Evolutionary conservation across 192 early-diverging fungal genomes (phyloP), one percentile per base, ranked within the genome.

Genomic region (Entophlyctis helioformis): DNA sequence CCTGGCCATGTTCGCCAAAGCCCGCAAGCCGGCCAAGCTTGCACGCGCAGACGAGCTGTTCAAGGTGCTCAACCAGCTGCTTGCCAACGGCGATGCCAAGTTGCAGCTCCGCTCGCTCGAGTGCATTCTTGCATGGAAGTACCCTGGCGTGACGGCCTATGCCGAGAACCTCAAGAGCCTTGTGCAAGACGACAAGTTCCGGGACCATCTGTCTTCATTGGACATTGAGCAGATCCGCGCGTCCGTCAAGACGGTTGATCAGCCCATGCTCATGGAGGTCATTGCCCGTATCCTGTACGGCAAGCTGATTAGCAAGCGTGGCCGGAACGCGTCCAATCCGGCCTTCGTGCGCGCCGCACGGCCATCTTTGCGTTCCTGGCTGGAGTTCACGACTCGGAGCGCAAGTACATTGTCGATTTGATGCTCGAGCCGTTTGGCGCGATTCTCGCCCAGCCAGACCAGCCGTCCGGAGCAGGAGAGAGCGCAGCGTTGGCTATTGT

Each of bases 261-360:
- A 84, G 26, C 66, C 67, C 15, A 72, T 74, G 16, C 47, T 91
- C 13, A 75, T 92, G 68, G 75, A 81, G 2, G 60, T 90, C 18
- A 53, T 92, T 6, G 66, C 85, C 42, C 81, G 90, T 16, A 53
- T 99, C 18, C 67, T 99, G 9, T 92, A 88, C 51, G 96, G 96
- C 16, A 91, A 91, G 56, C 69, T 91, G 46, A 80, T 93, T 42
- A 72, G 69, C 39, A 69, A 85, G 36, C 69, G 62, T n/a, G 86
- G 86, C 21, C 87, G 86, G 57, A 49, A 64, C 3, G 76, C 84
- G 23, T 42, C 80, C 24, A 84, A 84, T 45, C 65, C 35, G 83
- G 72, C 29, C 77, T 81, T 53, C 59, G 66, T 24, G 69, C 80
- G 2, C 79, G 94, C 2, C 74, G 92, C 38, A 67, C 69, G 39